Evolutionary conservation across 2,329 filamentous ascomycete genomes (phyloP), one percentile per base, ranked within the genome.

Genomic region (Aspergillus unguis): DNA sequence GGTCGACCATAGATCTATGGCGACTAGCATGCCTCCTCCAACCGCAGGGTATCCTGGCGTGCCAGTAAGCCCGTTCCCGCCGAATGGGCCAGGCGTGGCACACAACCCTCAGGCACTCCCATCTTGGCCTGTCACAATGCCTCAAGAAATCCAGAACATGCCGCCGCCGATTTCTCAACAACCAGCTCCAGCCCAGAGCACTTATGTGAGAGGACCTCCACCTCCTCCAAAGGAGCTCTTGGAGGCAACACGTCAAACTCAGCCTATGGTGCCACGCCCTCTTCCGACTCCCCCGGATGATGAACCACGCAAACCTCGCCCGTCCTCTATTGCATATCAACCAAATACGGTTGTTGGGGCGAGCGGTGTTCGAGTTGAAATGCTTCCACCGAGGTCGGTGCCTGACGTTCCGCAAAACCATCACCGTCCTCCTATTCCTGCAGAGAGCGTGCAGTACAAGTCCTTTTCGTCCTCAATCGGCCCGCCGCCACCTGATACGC

Each of bases 311-410:
- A 50, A 35, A 6, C 11, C 38, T 32, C 47, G 40, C 26, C 33
- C 32, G 11, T 36, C 40, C n/a, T 29, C 49, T 25, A 32, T 44
- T 36, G 11, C 43, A 17, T 48, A 29, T 46, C 41, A 31, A 29
- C 46, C 46, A 38, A 50, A 55, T 17, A 41, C 37, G 46, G n/a
- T n/a, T 46, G 36, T 46, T n/a, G 23, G 36, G 25, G 49, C 46
- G 2, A 31, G 8, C 31, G 35, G 23, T 26, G 36, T 51, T 10
- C 42, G 49, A 23, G 11, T 25, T 11, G 49, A 46, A 31, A 46
- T 27, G 17, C 28, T 51, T 36, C 33, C 33, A 27, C 33, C 41
- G 5, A 46, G 29, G 23, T 29, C 36, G n/a, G 6, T 27, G 17
- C 43, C 43, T 29, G 43, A 45, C 8, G 26, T 42, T 8, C 23